Evolutionary conservation across 306 rosid genomes (phyloP).

Genomic region (Cucumis cinereus): DNA sequence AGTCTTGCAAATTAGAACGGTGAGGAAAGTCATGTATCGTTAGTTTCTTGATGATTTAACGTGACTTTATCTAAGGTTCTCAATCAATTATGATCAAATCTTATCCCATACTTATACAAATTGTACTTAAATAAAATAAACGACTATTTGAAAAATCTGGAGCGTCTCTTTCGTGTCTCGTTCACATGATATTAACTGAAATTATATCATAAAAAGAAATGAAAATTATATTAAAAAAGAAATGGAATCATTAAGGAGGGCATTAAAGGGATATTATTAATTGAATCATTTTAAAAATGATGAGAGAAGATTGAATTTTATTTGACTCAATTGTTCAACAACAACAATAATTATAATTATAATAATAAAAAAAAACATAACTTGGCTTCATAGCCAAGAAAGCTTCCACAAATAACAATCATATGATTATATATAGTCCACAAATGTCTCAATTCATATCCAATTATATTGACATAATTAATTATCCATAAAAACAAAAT

Average conservation of each 20-base stretch:
- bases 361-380: background rate
- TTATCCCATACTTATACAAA: background rate
- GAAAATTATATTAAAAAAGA: background rate
- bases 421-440: background rate
- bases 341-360: background rate
- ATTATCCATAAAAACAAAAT: background rate
- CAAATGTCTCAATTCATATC: background rate
- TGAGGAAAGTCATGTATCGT: background rate
- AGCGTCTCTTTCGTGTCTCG: no score
- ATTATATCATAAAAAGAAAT: background rate
- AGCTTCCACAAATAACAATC: background rate
- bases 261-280: background rate
- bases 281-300: background rate
- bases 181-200: background rate
- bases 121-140: background rate
- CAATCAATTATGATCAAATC: background rate
- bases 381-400: conserved; percentile 3
- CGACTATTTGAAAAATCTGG: no score
- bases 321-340: background rate
- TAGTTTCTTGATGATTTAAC: background rate
- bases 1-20: background rate
- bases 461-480: conserved; percentile 1
- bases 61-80: background rate
- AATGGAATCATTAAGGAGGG: background rate
- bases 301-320: background rate